These are phyloP conservation scores for Penicillium parvum DNA, from an alignment of 495 filamentous ascomycete species.

Conservation along the genomic window DNA sequence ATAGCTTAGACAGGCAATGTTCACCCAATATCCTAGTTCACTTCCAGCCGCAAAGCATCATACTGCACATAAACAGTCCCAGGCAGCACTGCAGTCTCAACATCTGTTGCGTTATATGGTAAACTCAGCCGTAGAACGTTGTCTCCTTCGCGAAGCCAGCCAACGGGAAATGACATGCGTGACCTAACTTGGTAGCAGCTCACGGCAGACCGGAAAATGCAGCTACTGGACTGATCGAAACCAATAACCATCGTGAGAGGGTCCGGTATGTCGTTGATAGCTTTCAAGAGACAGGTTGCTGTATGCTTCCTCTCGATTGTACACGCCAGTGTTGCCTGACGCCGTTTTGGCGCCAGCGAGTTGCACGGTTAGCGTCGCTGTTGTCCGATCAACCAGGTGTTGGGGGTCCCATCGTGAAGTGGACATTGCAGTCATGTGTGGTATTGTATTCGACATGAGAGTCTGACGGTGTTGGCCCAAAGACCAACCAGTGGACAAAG, in stretches of 20 bases:
- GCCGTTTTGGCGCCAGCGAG: constrained; percentile 55
- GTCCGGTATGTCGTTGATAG: constrained; percentile 23
- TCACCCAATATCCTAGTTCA: constrained; percentile 13
- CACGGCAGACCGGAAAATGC: constrained; percentile 50
- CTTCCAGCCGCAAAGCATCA: constrained; percentile 51
- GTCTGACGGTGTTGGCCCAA: constrained; percentile 43
- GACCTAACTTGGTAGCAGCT: constrained; percentile 53
- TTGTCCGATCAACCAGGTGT: constrained; percentile 18
- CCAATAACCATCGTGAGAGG: constrained; percentile 24
- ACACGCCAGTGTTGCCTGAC: constrained; percentile 52
- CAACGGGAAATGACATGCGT: constrained; percentile 46
- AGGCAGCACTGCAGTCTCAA: constrained; percentile 50
- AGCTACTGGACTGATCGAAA: constrained; percentile 42
- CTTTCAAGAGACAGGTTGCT: constrained; percentile 39
- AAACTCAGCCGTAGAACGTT: constrained; percentile 49
- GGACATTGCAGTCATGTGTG: constrained; percentile 50
- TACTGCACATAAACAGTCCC: constrained; percentile 54
- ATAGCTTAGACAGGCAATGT: neutral
- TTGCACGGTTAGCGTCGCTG: constrained; percentile 52
- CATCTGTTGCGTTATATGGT: constrained; percentile 49
- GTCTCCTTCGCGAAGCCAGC: constrained; percentile 38
- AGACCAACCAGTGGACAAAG: constrained; percentile 52
- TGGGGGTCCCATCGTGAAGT: constrained; percentile 39
- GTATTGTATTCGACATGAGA: constrained; percentile 32
- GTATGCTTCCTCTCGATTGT: constrained; percentile 41